Conservation (phyloP, 2,329 filamentous ascomycete genomes). For the Teratosphaeria destructans region DNA sequence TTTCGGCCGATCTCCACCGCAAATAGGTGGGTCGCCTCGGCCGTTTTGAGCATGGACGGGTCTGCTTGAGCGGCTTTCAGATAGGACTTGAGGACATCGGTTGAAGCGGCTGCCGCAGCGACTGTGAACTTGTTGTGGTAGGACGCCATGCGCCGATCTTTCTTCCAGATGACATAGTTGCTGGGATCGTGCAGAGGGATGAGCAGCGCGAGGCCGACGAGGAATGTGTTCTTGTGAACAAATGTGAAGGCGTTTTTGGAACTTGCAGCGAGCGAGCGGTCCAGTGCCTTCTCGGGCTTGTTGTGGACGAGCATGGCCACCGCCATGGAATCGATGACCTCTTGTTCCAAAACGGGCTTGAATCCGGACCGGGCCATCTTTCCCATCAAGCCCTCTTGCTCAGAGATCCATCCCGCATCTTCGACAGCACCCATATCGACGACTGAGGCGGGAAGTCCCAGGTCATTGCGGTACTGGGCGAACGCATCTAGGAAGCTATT, state of each 20-base stretch:
- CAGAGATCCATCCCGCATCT: slow-evolving; percentile 19
- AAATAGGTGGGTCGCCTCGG: neutral
- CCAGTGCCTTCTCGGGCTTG: neutral
- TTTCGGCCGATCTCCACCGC: neutral
- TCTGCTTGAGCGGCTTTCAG: neutral
- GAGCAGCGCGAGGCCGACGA: neutral
- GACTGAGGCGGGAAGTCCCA: slow-evolving; percentile 11
- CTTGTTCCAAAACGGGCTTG: neutral
- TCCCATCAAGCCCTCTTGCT: slow-evolving; percentile 1
- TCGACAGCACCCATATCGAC: slow-evolving; percentile 22
- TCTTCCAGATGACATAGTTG: neutral
- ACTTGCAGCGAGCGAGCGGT: neutral
- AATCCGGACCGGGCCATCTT: neutral
- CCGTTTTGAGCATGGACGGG: neutral
- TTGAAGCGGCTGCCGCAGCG: neutral
- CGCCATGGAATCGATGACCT: neutral
- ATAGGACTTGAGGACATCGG: neutral
- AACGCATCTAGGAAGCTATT: slow-evolving; percentile 23
- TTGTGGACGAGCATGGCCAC: neutral
- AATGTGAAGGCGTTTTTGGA: neutral
- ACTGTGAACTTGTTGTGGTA: neutral
- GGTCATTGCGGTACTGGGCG: slow-evolving; percentile 11
- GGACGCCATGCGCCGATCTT: neutral
- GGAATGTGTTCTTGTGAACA: neutral
- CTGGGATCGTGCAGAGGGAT: neutral